These are phyloP conservation scores for Psilocybe sp. DNA, from an alignment of 768 basidiomycete genomes.

Conservation along the genomic window DNA sequence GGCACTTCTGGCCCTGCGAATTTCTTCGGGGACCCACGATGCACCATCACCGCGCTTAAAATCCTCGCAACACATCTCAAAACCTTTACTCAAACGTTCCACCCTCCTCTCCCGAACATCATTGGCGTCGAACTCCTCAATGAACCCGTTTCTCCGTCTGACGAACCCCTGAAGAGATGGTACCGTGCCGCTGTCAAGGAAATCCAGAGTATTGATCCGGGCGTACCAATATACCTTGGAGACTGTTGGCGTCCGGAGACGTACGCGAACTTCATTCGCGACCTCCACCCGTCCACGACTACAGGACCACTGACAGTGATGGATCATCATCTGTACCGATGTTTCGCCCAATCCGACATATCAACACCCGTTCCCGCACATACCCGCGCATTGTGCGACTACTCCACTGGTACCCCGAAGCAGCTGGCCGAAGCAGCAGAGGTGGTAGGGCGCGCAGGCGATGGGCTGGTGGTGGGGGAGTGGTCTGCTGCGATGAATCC, in stretches of 20 bases:
- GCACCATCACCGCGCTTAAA: conserved; percentile 47
- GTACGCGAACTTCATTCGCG: conserved; percentile 53
- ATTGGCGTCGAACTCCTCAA: conserved; percentile 63
- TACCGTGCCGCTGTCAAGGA: conserved; percentile 55
- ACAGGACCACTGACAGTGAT: conserved; percentile 45
- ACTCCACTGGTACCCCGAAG: conserved; percentile 33
- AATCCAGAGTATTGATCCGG: conserved; percentile 47
- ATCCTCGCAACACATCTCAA: conserved; percentile 33
- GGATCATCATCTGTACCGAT: conserved; percentile 84
- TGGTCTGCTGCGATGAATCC: conserved; percentile 79
- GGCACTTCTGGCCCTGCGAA: conserved; percentile 53
- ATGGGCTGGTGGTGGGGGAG: conserved; percentile 66
- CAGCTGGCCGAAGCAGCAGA: conserved; percentile 34
- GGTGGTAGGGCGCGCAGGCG: conserved; percentile 29
- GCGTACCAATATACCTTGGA: conserved; percentile 67
- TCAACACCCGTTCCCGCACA: conserved; percentile 53
- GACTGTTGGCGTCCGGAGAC: conserved; percentile 74
- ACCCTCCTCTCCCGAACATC: conserved; percentile 44
- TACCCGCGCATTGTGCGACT: conserved; percentile 41
- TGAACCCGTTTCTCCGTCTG: conserved; percentile 50
- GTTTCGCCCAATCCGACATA: conserved; percentile 64
- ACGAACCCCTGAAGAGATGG: conserved; percentile 56
- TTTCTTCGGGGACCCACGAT: conserved; percentile 44
- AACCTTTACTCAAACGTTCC: conserved; percentile 21
- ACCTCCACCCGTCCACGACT: conserved; percentile 19